Evolutionary conservation across 257 asterid genomes (phyloP).

Genomic region (Striga asiatica): DNA sequence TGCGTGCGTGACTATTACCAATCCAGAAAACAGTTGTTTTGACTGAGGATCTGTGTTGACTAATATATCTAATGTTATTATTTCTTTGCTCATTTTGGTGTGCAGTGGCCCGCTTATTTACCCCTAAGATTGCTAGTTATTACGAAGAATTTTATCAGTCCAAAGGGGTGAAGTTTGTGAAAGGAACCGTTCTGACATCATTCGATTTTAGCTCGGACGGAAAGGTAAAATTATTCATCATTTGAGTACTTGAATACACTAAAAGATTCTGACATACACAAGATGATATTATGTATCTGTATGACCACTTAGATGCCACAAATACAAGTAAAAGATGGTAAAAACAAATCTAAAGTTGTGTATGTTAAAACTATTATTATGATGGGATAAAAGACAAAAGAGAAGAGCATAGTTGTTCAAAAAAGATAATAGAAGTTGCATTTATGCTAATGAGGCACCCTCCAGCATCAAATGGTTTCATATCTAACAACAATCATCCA

Average conservation of each 20-base stretch:
- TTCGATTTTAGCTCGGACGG: slow-evolving; percentile 69
- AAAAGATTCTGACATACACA: neutral
- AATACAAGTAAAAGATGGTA: neutral
- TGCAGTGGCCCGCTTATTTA: slow-evolving; percentile 92
- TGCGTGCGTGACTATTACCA: too few relatives aligned
- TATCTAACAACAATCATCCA: too few relatives aligned
- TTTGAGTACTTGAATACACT: neutral
- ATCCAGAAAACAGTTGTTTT: too few relatives aligned
- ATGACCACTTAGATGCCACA: neutral
- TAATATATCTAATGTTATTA: neutral
- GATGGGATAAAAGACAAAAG: neutral
- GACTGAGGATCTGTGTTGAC: slow-evolving; percentile 10
- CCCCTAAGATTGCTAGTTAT: slow-evolving; percentile 70
- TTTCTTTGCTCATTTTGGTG: slow-evolving; percentile 8
- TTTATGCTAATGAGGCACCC: too few relatives aligned
- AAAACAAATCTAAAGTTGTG: neutral
- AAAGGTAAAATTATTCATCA: slow-evolving; percentile 39
- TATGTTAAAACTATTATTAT: neutral
- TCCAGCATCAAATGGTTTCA: too few relatives aligned
- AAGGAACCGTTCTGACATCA: slow-evolving; percentile 87
- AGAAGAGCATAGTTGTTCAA: too few relatives aligned
- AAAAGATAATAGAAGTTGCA: too few relatives aligned
- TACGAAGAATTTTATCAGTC: slow-evolving; percentile 89
- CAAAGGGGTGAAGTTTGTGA: slow-evolving; percentile 80
- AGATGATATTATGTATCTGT: neutral